Percentiles rank a stretch among this genome's conserved stretches.
Evolutionary conservation across 1,284 basidiomycete species (phyloP).

Genomic region (Xanthoconium separans): DNA sequence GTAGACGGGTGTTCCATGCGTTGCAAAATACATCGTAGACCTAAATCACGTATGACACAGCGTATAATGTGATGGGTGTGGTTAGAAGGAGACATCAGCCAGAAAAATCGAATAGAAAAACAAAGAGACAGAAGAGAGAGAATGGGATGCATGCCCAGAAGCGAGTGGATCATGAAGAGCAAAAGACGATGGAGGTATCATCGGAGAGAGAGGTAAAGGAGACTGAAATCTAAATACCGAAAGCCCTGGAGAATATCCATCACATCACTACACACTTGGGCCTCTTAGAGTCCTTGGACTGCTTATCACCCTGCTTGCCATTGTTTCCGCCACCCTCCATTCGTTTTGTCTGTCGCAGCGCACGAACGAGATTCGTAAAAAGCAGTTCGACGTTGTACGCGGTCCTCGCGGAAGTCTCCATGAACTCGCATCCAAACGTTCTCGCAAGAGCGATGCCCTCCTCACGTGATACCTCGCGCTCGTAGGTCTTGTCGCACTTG

Average conservation of each 20-base stretch:
- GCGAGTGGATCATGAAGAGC: conserved; percentile 32
- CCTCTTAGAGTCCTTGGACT: conserved; percentile 44
- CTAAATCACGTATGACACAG: conserved; percentile 42
- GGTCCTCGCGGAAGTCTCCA: conserved; percentile 96
- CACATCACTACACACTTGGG: conserved; percentile 78
- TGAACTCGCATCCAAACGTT: conserved; percentile 90
- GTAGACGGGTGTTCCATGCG: conserved; percentile 32
- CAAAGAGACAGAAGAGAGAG: conserved; percentile 15
- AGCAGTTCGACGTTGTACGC: conserved; percentile 93
- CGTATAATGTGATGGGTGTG: conserved; percentile 33
- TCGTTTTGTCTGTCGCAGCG: conserved; percentile 68
- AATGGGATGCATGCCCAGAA: conserved; percentile 26
- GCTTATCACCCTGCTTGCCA: conserved; percentile 33
- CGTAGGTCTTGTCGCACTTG: conserved; percentile 85
- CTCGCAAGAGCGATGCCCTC: conserved; percentile 87
- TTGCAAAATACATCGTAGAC: conserved; percentile 41
- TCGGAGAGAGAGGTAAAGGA: conserved; percentile 55
- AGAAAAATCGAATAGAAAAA: conserved; percentile 17
- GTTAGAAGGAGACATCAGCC: conserved; percentile 34
- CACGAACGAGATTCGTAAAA: conserved; percentile 89
- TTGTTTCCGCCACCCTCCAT: conserved; percentile 30
- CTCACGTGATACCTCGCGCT: conserved; percentile 85
- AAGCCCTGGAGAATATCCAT: conserved; percentile 56
- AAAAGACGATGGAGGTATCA: conserved; percentile 69
- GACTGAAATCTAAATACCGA: conserved; percentile 60